Conservation (phyloP, 2,329 filamentous ascomycete species). For the Scopulariopsis brevicaulis region DNA sequence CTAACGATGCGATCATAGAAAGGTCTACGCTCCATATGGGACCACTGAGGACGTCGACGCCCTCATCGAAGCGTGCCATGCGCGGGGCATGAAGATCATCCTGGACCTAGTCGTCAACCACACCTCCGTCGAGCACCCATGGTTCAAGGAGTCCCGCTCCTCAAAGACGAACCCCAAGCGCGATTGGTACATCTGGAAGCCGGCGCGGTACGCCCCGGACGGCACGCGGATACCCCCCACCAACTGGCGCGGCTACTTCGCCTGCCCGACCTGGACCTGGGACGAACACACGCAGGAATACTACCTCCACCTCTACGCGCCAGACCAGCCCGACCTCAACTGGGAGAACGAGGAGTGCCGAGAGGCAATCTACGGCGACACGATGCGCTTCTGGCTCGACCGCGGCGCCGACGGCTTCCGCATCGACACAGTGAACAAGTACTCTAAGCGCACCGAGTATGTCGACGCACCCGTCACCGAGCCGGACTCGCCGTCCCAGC, state of each 20-base stretch:
- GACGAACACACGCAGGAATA: slow-evolving; percentile 37
- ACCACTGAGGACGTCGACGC: slow-evolving; percentile 55
- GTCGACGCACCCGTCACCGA: slow-evolving; percentile 29
- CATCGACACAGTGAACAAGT: slow-evolving; percentile 57
- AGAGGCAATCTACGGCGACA: slow-evolving; percentile 47
- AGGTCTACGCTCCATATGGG: slow-evolving; percentile 58
- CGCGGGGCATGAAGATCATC: slow-evolving; percentile 55
- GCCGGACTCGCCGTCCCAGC: slow-evolving; percentile 14
- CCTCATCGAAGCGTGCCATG: slow-evolving; percentile 48
- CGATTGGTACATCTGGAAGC: slow-evolving; percentile 57
- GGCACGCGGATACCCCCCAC: slow-evolving; percentile 48
- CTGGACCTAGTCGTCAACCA: slow-evolving; percentile 68
- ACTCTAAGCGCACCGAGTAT: slow-evolving; percentile 47
- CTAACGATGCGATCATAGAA: slow-evolving; percentile 19
- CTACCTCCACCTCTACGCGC: slow-evolving; percentile 58
- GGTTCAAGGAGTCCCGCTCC: slow-evolving; percentile 36
- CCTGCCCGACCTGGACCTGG: slow-evolving; percentile 33
- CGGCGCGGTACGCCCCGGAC: slow-evolving; percentile 36
- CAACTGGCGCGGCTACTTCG: slow-evolving; percentile 39
- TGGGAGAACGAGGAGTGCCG: slow-evolving; percentile 61
- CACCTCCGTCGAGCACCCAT: slow-evolving; percentile 34
- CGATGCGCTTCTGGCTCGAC: slow-evolving; percentile 65
- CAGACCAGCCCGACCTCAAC: slow-evolving; percentile 66
- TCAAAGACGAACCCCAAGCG: slow-evolving; percentile 47
- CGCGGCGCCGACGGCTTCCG: slow-evolving; percentile 56